Evolutionary conservation across 495 filamentous ascomycete species (phyloP), one percentile per base, ranked within the genome.

Genomic region (Penicillium verhagenii): DNA sequence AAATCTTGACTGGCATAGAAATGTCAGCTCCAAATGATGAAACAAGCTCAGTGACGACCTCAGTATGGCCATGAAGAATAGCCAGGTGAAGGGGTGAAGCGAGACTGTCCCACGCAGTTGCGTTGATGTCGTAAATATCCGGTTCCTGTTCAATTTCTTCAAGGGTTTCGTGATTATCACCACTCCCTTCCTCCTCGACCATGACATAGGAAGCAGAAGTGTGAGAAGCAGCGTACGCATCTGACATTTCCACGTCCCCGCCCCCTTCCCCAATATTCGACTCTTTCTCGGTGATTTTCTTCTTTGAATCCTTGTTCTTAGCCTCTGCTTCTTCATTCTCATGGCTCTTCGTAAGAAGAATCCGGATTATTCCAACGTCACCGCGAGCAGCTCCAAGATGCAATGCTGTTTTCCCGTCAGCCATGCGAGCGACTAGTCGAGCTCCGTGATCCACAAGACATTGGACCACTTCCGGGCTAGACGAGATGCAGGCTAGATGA

Each of bases 41-140:
- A 28, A 90, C 88, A 6, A 95, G 77, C 19, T 82, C 71, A 37
- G 86, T 82, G 50, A 91, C 86, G 8, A 82, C 81, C 7, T 85
- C 78, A 13, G 77, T 69, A 54, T 92, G 85, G 2, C 88, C 88
- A 49, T 80, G 78, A 1, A 89, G 48, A 50, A 95, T 91, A 2
- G 90, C 90, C 21, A 90, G 75, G 61, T 95, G 90, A 13, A 93
- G 71, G 0, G 90, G 81, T 1, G 88, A 86, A 47, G 81, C 79
- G 16, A 80, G 78, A 14, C 68, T 85, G 54, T 95, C 90, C 90
- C 90, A 95, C 7, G 89, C 79, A 9, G 85, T 59, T 6, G 85
- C 78, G 59, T 93, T 85, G 50, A 92, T 77, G 49, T 92, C 86
- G 66, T 87, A 92, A 51, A 92, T 78, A 67, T 95, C 88, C 4